Evolutionary conservation across 495 filamentous ascomycete species (phyloP).

Genomic region (Penicillium lividum): DNA sequence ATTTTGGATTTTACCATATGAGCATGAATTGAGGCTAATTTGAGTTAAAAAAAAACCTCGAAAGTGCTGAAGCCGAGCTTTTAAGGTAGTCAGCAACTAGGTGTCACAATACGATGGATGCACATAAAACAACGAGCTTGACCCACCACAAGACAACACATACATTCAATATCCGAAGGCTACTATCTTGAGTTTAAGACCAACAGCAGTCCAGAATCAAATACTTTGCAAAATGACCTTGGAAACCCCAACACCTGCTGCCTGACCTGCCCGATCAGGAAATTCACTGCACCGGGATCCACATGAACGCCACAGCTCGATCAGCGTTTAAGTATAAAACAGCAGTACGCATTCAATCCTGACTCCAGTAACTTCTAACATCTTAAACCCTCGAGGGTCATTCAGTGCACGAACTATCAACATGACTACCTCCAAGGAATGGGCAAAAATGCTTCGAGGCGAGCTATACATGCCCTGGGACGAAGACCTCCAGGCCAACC

Average conservation of each 20-base stretch:
- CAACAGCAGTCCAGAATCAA: not conserved
- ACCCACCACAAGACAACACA: not conserved
- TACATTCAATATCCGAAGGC: too few relatives aligned
- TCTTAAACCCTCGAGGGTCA: not conserved
- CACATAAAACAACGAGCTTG: not conserved
- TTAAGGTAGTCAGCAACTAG: too few relatives aligned
- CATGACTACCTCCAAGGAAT: slow-evolving; percentile 25
- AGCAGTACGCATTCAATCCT: not conserved
- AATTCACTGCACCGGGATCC: not conserved
- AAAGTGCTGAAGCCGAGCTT: too few relatives aligned
- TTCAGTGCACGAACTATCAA: not conserved
- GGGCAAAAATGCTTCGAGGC: slow-evolving; percentile 39
- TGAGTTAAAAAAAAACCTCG: too few relatives aligned
- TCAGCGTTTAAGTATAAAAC: not conserved
- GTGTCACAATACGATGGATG: not conserved
- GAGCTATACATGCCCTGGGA: slow-evolving; percentile 53
- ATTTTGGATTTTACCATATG: too few relatives aligned
- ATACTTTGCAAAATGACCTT: not conserved
- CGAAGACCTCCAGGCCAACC: slow-evolving; percentile 53
- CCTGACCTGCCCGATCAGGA: not conserved
- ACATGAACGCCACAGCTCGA: slow-evolving; percentile 1
- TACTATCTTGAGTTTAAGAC: not conserved
- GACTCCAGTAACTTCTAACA: not conserved
- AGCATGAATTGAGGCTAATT: too few relatives aligned
- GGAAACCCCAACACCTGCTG: not conserved